These are phyloP conservation scores for Apostasia ramifera DNA, from an alignment of 106 monocot genomes.

Conservation along the genomic window DNA sequence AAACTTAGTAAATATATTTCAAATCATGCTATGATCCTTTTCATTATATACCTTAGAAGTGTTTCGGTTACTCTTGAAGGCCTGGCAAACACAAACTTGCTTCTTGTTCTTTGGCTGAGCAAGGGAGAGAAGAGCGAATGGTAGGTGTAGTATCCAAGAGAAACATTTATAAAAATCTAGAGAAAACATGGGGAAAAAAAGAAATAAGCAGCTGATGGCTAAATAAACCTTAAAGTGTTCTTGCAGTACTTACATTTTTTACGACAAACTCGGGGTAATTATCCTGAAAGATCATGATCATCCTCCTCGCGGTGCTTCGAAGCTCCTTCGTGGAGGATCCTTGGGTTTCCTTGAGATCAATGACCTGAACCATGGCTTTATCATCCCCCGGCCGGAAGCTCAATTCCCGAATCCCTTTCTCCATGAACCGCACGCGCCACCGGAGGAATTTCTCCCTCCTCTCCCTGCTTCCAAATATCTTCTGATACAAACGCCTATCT, in stretches of 20 bases:
- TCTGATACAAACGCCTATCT: slow-evolving; percentile 28
- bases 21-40: neutral
- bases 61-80: slow-evolving; percentile 56
- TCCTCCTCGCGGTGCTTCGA: slow-evolving; percentile 9
- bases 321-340: slow-evolving; percentile 32
- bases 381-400: slow-evolving; percentile 35
- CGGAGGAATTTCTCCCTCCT: slow-evolving; percentile 49
- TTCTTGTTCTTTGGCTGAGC: slow-evolving; percentile 29
- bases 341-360: slow-evolving; percentile 34
- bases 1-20: neutral
- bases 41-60: slow-evolving; percentile 47
- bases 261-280: slow-evolving; percentile 47
- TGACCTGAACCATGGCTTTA: slow-evolving; percentile 28
- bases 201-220: too few relatives aligned
- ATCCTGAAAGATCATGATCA: slow-evolving; percentile 33
- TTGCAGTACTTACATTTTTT: slow-evolving; percentile 24
- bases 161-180: slow-evolving; percentile 67
- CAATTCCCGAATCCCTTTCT: slow-evolving; percentile 41
- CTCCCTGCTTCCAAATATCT: slow-evolving; percentile 42
- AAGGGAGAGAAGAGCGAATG: slow-evolving; percentile 32
- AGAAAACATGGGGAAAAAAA: neutral
- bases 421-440: slow-evolving; percentile 75
- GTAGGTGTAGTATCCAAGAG: slow-evolving; percentile 42
- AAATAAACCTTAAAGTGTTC: too few relatives aligned
- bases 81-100: slow-evolving; percentile 58